Conservation (phyloP, 148 eudicot genomes). For the Dysphania ambrosioides region DNA sequence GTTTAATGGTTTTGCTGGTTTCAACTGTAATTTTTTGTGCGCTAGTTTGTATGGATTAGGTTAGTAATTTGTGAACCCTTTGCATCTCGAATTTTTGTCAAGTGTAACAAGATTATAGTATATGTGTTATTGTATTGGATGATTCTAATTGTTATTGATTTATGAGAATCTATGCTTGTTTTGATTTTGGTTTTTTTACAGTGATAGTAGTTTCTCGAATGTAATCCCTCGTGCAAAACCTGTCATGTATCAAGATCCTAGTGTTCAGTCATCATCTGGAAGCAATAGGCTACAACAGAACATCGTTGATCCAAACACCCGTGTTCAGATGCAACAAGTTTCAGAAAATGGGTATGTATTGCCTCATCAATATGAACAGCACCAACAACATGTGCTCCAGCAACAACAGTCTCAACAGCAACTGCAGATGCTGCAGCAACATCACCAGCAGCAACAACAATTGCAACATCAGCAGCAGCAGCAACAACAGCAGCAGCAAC, state of each 20-base stretch:
- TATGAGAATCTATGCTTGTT: neutral
- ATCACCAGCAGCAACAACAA: slow-evolving; percentile 27
- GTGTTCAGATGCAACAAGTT: slow-evolving; percentile 52
- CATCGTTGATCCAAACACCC: slow-evolving; percentile 38
- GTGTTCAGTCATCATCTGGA: slow-evolving; percentile 45
- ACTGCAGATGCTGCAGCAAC: slow-evolving; percentile 26
- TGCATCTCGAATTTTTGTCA: neutral
- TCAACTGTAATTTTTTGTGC: neutral
- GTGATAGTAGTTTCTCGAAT: slow-evolving; percentile 66
- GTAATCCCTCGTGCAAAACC: slow-evolving; percentile 56
- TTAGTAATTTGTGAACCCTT: slow-evolving; percentile 3
- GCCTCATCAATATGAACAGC: slow-evolving; percentile 50
- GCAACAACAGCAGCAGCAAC: slow-evolving; percentile 28
- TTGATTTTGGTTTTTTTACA: slow-evolving; percentile 39
- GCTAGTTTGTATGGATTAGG: neutral
- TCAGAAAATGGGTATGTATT: slow-evolving; percentile 54
- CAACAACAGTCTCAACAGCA: slow-evolving; percentile 35
- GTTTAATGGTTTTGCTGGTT: neutral
- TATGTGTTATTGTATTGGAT: neutral
- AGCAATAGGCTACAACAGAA: slow-evolving; percentile 33
- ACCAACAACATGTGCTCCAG: slow-evolving; percentile 35
- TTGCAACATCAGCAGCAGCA: slow-evolving; percentile 34
- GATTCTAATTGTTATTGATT: too few relatives aligned
- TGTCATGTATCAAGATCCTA: slow-evolving; percentile 53
- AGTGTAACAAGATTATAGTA: neutral